Evolutionary conservation across 192 early-diverging fungal genomes (phyloP), one percentile per base, ranked within the genome.

Genomic region (Linnemannia hyalina): DNA sequence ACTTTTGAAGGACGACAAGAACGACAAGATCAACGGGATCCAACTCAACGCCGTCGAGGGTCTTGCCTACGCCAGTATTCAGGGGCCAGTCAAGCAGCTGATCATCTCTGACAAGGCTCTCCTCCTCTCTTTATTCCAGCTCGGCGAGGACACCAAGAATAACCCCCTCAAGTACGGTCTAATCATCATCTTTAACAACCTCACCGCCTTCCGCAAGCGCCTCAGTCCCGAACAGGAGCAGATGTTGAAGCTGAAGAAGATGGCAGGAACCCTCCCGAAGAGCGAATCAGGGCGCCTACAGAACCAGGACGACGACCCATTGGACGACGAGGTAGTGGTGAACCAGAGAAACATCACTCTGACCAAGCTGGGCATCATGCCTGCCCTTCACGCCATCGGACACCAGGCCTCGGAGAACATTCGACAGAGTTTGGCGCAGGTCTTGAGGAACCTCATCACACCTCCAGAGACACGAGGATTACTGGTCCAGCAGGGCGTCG

Each of bases 401-500:
- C 83, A 91, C 69, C 81, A 83, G 46, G 78, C 88, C 0, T 97
- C 96, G 68, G 90, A 90, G 13, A 91, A 90, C 38, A 87, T 95
- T 40, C 89, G 92, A 40, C 90, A 94, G 44, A 90, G 91, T 11
- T 90, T 96, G 7, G 90, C 94, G 9, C 94, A 95, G 69, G 89
- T 92, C 2, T 88, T 95, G 41, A 88, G 96, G 1, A 93, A 95
- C 49, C 85, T 99, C 36, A 93, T 94, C 18, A 96, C 94, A 1
- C 91, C 95, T 18, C 89, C 92, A 78, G 74, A 88, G 13, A 88
- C 91, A n/a, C 94, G 96, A 40, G 96, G 97, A 10, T 78, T 89
- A 9, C 78, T 97, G 4, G 95, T 98, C 16, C 97, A 97, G 82
- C 97, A 97, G 76, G 96, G 97, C 35, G 93, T 90, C 22, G 92